Percentiles rank a stretch among this genome's conserved stretches.
Evolutionary conservation across 257 asterid genomes (phyloP).

Genomic region (Solanum chilense): DNA sequence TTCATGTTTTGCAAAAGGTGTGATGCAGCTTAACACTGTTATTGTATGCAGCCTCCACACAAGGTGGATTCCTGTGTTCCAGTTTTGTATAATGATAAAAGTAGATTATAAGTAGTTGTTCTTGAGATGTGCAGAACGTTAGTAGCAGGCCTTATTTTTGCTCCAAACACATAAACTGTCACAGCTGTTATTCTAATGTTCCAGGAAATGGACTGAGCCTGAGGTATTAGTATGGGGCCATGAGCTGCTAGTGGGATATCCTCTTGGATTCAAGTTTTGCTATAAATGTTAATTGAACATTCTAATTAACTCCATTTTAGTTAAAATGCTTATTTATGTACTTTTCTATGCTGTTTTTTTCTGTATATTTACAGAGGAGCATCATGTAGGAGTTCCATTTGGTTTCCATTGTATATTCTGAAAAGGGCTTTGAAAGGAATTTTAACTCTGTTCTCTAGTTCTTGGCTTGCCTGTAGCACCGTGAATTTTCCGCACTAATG

Average conservation of each 20-base stretch:
- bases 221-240: constrained; percentile 37
- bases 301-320: not conserved
- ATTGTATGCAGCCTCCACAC: constrained; percentile 97
- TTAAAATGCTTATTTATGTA: not conserved
- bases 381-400: not conserved
- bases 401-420: not conserved
- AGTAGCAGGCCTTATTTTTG: constrained; percentile 91
- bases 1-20: constrained; percentile 97
- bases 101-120: constrained; percentile 6
- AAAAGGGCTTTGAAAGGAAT: not conserved
- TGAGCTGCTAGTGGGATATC: not conserved
- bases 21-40: constrained; percentile 89
- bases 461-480: not conserved
- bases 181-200: constrained; percentile 82
- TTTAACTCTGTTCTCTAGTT: not conserved
- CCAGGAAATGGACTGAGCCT: constrained; percentile 93
- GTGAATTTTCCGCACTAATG: not conserved
- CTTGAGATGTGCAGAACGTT: constrained; percentile 51
- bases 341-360: not conserved
- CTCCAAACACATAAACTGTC: constrained; percentile 86
- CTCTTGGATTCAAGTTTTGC: not conserved
- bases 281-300: not conserved
- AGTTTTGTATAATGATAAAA: not conserved
- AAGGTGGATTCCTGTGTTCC: constrained; percentile 39
- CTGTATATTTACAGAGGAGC: not conserved